Evolutionary conservation across 495 filamentous ascomycete genomes (phyloP), one percentile per base, ranked within the genome.

Genomic region (Xylaria intraflava): DNA sequence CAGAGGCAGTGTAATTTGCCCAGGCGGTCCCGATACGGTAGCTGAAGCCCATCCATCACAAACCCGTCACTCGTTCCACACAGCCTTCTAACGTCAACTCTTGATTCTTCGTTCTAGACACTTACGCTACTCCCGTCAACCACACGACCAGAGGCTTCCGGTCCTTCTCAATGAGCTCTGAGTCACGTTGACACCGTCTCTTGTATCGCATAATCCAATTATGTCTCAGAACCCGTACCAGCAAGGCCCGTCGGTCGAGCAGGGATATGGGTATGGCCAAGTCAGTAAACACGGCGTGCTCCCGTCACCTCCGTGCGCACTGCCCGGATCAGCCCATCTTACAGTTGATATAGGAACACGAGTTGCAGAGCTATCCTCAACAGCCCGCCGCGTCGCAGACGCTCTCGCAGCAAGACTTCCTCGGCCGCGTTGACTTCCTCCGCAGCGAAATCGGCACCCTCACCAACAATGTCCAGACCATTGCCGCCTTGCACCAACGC

Each of bases 401-500:
- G 30, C 75, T 82, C 40, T 68, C 74, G 17, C 72, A 80, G 51
- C 65, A 72, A 60, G 81, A 85, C 49, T 87, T 84, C 70, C 73
- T 87, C 52, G 60, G 65, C 49, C 78, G 79, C 56, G 78, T 86
- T 57, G 72, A 81, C 60, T 74, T 72, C 52, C 71, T 78, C 47
- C 78, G 80, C 59, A 64, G 69, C 44, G 74, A 83, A 54, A 85
- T 87, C 63, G 71, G 73, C 38, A 68, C 70, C 9, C 74, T 87
- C 39, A 73, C 71, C 16, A 65, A 66, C 16, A 76, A 75, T 58
- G 76, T 87, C 62, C 68, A 75, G 52, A 56, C 78, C 33, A 82
- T 87, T 48, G 77, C 73, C 27, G 73, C 70, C 3, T 69, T 83
- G 24, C 83, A 87, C 68, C 78, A 83, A 65, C 80, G 80, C 46